These are phyloP conservation scores for Diaporthe nobilis DNA, from an alignment of 2,329 filamentous ascomycete species.

Conservation along the genomic window DNA sequence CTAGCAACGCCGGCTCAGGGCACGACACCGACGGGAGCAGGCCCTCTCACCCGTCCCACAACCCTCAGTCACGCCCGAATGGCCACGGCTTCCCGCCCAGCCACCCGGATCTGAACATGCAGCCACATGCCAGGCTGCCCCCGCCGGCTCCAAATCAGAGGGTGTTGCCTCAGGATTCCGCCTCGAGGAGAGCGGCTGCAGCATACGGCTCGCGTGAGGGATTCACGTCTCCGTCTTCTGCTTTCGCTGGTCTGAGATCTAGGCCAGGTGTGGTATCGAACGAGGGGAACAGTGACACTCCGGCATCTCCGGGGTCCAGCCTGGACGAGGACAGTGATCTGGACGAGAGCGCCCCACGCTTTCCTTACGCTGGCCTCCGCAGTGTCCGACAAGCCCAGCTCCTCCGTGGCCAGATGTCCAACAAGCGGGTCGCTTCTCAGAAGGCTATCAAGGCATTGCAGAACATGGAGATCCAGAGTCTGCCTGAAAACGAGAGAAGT, in stretches of 20 bases:
- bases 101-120: slow-evolving; percentile 21
- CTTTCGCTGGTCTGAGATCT: slow-evolving; percentile 33
- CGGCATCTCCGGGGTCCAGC: slow-evolving; percentile 22
- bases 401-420: slow-evolving; percentile 59
- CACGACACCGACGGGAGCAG: slow-evolving; percentile 21
- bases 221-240: slow-evolving; percentile 6
- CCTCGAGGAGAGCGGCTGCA: slow-evolving; percentile 10
- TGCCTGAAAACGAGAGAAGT: slow-evolving; percentile 65
- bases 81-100: not conserved
- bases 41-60: slow-evolving; percentile 4
- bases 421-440: slow-evolving; percentile 63
- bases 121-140: slow-evolving; percentile 22
- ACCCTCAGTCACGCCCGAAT: not conserved
- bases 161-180: not conserved
- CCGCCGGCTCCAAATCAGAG: slow-evolving; percentile 2
- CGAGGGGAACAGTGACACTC: slow-evolving; percentile 23
- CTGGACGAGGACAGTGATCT: slow-evolving; percentile 40
- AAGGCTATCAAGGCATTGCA: slow-evolving; percentile 62
- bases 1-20: not conserved
- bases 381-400: slow-evolving; percentile 53
- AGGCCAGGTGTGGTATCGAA: slow-evolving; percentile 22
- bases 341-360: slow-evolving; percentile 55
- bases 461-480: slow-evolving; percentile 59
- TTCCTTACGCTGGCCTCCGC: slow-evolving; percentile 22
- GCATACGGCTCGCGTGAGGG: not conserved